Evolutionary conservation across 305 asterid genomes (phyloP), one percentile per base, ranked within the genome.

Genomic region (Solanum hybrid): DNA sequence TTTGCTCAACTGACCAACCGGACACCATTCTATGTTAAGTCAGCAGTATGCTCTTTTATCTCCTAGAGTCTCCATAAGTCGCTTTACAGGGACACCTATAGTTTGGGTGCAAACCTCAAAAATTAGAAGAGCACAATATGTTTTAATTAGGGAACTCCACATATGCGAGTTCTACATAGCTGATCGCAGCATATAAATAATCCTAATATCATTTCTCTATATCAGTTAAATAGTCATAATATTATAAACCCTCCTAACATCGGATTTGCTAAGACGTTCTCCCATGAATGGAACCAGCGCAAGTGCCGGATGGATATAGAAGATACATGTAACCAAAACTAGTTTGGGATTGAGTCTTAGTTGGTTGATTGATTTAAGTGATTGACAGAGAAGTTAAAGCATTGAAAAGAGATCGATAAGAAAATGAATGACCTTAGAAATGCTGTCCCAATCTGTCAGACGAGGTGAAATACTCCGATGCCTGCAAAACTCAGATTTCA

Each of bases 371-470:
- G n/a, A 37, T 40, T 71, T 26, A 39, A 37, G 39, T 75, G 71
- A 73, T 2, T 73, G 89, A 4, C 40, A 34, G 39, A 81, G 35
- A 85, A 34, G 16, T 69, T 74, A 82, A 76, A 73, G 74, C 31
- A 29, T 29, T 28, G 36, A 67, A 24, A 87, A n/a, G 39, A 89
- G 29, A 29, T 37, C 26, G 89, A 89, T 76, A 57, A 61, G 88
- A 79, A 82, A 92, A 67, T 51, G 87, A 84, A 90, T 69, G 77
- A 97, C 99, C 99, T 93, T 96, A 91, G 93, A 87, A 92, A 97
- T 92, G 92, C 97, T 95, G 89, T 97, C 98, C 99, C 99, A 97
- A 92, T 97, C 96, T 92, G 95, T 94, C 90, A 96, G 95, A 80
- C 98, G 97, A 90, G 98, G 93, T 40, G 94, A 93, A 92, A 93